Conservation (phyloP, 1,284 basidiomycete genomes). For the Cerioporus squamosus region DNA sequence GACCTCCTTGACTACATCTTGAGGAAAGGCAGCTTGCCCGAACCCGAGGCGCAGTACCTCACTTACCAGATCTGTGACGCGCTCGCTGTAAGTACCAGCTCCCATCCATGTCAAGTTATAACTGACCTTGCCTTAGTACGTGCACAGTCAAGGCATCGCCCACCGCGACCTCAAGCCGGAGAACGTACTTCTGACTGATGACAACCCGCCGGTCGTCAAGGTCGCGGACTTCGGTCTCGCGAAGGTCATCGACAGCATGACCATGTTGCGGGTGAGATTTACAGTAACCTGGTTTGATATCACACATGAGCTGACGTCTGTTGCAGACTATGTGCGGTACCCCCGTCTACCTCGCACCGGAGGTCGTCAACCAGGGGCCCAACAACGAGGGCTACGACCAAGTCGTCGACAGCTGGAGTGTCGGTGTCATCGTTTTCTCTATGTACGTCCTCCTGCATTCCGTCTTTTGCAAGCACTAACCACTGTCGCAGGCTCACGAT, state of each 20-base stretch:
- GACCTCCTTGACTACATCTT: slow-evolving; percentile 88
- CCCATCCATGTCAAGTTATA: neutral
- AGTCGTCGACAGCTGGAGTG: slow-evolving; percentile 91
- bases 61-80: slow-evolving; percentile 79
- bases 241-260: slow-evolving; percentile 80
- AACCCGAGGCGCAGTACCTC: slow-evolving; percentile 61
- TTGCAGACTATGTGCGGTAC: slow-evolving; percentile 85
- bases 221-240: slow-evolving; percentile 95
- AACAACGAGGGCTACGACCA: slow-evolving; percentile 77
- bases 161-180: slow-evolving; percentile 96
- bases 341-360: slow-evolving; percentile 83
- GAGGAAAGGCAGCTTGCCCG: slow-evolving; percentile 62
- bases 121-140: slow-evolving; percentile 56
- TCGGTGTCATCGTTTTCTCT: slow-evolving; percentile 89
- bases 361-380: slow-evolving; percentile 78
- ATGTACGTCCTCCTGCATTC: slow-evolving; percentile 56
- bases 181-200: slow-evolving; percentile 77
- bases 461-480: neutral
- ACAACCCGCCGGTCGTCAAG: slow-evolving; percentile 70
- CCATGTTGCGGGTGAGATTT: slow-evolving; percentile 64
- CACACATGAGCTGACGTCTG: neutral
- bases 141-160: slow-evolving; percentile 75
- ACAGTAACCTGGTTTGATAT: neutral
- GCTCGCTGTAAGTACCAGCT: slow-evolving; percentile 52
- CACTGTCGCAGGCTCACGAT: slow-evolving; percentile 63